A percentile compares a stretch with the other conserved stretches of the same genome.
These are phyloP conservation scores for Gossypium lobatum DNA, from an alignment of 441 rosid species.

Conservation along the genomic window DNA sequence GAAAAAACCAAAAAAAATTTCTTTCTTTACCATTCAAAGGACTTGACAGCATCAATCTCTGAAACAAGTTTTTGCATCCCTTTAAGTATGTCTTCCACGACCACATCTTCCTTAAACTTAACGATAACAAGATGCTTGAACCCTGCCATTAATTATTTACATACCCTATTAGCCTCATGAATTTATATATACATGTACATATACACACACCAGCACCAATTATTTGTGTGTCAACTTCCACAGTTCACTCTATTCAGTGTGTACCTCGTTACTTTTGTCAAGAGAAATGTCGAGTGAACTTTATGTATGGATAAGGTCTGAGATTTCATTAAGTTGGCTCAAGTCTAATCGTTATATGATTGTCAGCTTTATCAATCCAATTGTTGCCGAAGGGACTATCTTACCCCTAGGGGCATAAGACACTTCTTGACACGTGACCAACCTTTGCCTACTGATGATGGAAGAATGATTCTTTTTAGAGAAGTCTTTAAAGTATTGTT, in stretches of 20 bases:
- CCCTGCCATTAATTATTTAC: constrained; percentile 23
- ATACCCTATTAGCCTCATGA: not conserved
- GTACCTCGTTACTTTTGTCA: not conserved
- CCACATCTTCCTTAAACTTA: constrained; percentile 67
- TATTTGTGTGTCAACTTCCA: constrained; percentile 37
- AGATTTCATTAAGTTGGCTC: too few relatives aligned
- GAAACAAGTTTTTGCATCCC: constrained; percentile 79
- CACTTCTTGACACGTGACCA: too few relatives aligned
- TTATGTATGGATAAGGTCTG: too few relatives aligned
- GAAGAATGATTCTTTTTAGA: too few relatives aligned
- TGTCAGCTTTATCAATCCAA: too few relatives aligned
- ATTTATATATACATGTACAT: constrained; percentile 4
- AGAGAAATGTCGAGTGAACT: too few relatives aligned
- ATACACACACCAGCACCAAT: constrained; percentile 12
- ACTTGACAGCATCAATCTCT: constrained; percentile 67
- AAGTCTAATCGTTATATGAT: too few relatives aligned
- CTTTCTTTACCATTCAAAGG: constrained; percentile 62
- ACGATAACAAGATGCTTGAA: constrained; percentile 81
- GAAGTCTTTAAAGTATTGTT: too few relatives aligned
- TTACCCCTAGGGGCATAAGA: too few relatives aligned
- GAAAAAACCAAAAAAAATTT: not conserved
- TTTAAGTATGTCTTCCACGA: constrained; percentile 61
- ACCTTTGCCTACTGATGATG: too few relatives aligned
- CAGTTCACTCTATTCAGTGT: constrained; percentile 28
- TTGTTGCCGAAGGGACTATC: too few relatives aligned